Conservation (phyloP, 2,329 filamentous ascomycete species). For the Blastomyces gilchristii region DNA sequence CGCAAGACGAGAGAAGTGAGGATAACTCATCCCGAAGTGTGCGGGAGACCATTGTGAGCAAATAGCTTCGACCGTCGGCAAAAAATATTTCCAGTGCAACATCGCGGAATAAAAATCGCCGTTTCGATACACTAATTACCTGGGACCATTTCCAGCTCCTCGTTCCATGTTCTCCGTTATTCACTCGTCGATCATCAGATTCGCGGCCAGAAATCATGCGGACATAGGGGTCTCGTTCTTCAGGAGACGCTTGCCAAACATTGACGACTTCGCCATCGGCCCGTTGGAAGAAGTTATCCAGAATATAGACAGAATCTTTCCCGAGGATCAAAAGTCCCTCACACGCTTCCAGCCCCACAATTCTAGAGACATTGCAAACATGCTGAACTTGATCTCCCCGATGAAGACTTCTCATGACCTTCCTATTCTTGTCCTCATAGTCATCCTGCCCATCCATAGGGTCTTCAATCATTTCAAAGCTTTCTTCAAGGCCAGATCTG, state of each 20-base stretch:
- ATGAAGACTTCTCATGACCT: constrained; percentile 89
- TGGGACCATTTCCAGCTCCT: constrained; percentile 91
- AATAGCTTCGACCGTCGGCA: constrained; percentile 87
- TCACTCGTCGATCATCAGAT: constrained; percentile 46
- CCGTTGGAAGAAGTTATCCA: constrained; percentile 93
- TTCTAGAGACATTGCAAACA: constrained; percentile 89
- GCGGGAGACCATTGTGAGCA: constrained; percentile 72
- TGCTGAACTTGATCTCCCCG: constrained; percentile 85
- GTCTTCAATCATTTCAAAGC: constrained; percentile 92
- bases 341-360: constrained; percentile 84
- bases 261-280: constrained; percentile 94
- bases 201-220: constrained; percentile 81
- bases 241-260: constrained; percentile 81
- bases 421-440: constrained; percentile 95
- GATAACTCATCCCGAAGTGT: constrained; percentile 69
- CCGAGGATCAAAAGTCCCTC: constrained; percentile 90
- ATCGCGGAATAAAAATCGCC: constrained; percentile 87
- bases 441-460: constrained; percentile 74
- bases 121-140: constrained; percentile 89
- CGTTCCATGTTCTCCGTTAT: constrained; percentile 61
- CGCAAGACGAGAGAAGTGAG: constrained; percentile 62
- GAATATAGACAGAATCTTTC: constrained; percentile 82
- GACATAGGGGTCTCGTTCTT: constrained; percentile 90
- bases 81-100: constrained; percentile 98
- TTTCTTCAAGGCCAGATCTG: constrained; percentile 58